phyloP scores from a whole-genome alignment of 768 basidiomycete genomes.

The Amanita fuliginea region DNA sequence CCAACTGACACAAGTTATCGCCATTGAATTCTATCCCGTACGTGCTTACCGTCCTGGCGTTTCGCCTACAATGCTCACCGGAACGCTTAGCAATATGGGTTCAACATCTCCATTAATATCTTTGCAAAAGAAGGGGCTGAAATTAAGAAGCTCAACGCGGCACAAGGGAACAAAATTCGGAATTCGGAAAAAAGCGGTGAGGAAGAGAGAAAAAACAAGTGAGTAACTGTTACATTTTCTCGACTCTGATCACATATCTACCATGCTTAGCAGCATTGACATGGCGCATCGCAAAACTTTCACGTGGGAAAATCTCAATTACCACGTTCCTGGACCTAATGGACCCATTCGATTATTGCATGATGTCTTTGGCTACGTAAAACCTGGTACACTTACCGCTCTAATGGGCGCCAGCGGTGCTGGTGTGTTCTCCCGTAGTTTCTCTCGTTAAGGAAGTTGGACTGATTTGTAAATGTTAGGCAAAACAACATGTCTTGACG shows the following conservation, averaged over 20 bases:
- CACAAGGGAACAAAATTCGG: slow-evolving; percentile 37
- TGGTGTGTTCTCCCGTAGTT: slow-evolving; percentile 23
- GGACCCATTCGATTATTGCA: slow-evolving; percentile 56
- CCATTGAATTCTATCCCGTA: slow-evolving; percentile 57
- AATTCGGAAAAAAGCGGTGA: slow-evolving; percentile 19
- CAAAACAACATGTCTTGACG: slow-evolving; percentile 71
- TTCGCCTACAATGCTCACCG: slow-evolving; percentile 3
- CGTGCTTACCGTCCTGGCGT: slow-evolving; percentile 9
- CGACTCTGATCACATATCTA: neutral
- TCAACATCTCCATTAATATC: slow-evolving; percentile 38
- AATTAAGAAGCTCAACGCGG: slow-evolving; percentile 41
- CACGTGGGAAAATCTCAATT: slow-evolving; percentile 76
- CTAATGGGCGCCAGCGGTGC: slow-evolving; percentile 84
- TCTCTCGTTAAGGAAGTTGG: slow-evolving; percentile 1
- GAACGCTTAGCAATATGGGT: slow-evolving; percentile 38
- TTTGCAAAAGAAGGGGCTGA: slow-evolving; percentile 51
- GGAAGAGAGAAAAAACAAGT: slow-evolving; percentile 6
- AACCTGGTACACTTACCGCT: slow-evolving; percentile 78
- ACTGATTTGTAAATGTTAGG: slow-evolving; percentile 24
- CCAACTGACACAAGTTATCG: slow-evolving; percentile 54
- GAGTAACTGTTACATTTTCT: slow-evolving; percentile 6
- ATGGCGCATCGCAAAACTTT: slow-evolving; percentile 41
- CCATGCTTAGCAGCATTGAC: slow-evolving; percentile 7
- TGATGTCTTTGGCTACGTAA: slow-evolving; percentile 74
- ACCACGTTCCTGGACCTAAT: slow-evolving; percentile 58